phyloP scores from a whole-genome alignment of 441 rosid species.

The Populus hybrid region DNA sequence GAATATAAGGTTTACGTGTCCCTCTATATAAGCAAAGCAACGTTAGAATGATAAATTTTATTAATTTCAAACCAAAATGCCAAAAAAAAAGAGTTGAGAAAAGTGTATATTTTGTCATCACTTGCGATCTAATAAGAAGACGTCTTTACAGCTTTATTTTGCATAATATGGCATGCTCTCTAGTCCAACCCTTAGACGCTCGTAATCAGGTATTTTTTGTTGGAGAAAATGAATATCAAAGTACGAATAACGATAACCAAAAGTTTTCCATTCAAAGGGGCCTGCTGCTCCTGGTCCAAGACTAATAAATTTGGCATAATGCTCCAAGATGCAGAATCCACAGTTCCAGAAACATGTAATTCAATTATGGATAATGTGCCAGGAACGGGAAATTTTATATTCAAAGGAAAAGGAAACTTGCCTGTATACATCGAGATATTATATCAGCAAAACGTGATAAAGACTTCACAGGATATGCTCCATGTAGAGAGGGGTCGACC shows the following conservation, averaged over 20 bases:
- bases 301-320: neutral
- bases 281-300: neutral
- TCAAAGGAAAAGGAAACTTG: slow-evolving; percentile 11
- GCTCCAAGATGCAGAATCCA: neutral
- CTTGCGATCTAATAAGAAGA: neutral
- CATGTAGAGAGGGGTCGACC: slow-evolving; percentile 71
- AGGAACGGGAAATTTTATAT: neutral
- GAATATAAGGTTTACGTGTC: neutral
- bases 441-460: slow-evolving; percentile 91
- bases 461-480: slow-evolving; percentile 72
- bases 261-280: neutral
- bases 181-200: too few relatives aligned
- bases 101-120: neutral
- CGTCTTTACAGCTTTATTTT: neutral
- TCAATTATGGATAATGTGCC: neutral
- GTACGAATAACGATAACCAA: neutral
- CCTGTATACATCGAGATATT: slow-evolving; percentile 87
- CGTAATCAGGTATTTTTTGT: neutral
- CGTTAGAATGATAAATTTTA: neutral
- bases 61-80: neutral
- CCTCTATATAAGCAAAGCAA: neutral
- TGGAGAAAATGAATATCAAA: neutral
- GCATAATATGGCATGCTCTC: neutral
- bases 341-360: neutral
- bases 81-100: neutral